Evolutionary conservation across 306 rosid species (phyloP).

Genomic region (Medicago lupulina): DNA sequence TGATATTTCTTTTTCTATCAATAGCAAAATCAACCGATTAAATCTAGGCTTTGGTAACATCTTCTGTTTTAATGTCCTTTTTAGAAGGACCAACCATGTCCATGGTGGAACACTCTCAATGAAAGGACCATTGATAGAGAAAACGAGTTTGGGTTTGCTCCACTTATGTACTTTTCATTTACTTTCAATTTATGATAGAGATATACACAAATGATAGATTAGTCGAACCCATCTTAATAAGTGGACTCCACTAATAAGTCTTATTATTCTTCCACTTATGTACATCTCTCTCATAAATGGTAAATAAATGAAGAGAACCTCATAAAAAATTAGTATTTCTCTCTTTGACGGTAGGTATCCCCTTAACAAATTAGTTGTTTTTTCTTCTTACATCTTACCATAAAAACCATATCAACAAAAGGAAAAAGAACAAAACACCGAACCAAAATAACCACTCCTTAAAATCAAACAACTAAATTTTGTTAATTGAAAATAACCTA

Average conservation of each 20-base stretch:
- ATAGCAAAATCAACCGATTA: too few species aligned
- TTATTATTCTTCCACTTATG: too few species aligned
- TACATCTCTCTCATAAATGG: too few species aligned
- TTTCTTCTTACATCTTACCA: not conserved
- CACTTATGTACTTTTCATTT: too few species aligned
- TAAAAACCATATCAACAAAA: slow-evolving; percentile 7
- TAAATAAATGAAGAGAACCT: too few species aligned
- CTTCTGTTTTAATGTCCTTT: not conserved
- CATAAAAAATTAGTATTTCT: not conserved
- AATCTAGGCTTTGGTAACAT: not conserved
- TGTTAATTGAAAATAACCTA: too few species aligned
- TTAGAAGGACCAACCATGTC: not conserved
- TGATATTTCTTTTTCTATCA: too few species aligned
- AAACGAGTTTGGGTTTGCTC: not conserved
- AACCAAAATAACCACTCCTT: not conserved
- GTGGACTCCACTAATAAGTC: too few species aligned
- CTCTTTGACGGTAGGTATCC: not conserved
- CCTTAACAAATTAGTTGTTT: not conserved
- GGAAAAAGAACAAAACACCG: not conserved
- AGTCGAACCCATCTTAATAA: too few species aligned
- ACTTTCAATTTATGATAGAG: too few species aligned
- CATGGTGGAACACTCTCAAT: not conserved
- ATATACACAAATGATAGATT: too few species aligned
- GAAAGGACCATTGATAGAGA: not conserved
- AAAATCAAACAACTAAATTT: not conserved